A percentile compares a stretch with the other conserved stretches of the same genome.
These are phyloP conservation scores for Trypanosomatidae sp. DNA, from an alignment of 208 protist genomes.

Conservation along the genomic window DNA sequence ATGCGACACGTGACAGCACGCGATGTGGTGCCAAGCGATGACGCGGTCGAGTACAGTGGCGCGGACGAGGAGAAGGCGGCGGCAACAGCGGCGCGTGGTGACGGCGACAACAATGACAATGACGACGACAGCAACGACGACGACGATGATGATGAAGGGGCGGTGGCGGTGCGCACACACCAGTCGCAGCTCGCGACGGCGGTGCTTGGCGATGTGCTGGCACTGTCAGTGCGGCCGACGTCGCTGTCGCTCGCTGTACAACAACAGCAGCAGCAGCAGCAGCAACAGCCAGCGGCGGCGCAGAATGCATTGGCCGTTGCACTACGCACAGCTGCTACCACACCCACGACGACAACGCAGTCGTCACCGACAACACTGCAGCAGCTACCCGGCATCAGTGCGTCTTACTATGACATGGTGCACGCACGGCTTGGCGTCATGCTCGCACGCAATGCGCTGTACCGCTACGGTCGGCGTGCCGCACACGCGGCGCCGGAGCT, in stretches of 20 bases:
- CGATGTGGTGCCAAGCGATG: too few relatives aligned
- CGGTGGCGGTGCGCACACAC: neutral
- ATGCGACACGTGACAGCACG: too few relatives aligned
- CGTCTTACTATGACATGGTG: constrained; percentile 66
- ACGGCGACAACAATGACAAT: neutral
- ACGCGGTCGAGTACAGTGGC: too few relatives aligned
- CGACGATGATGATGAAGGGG: neutral
- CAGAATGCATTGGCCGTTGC: too few relatives aligned
- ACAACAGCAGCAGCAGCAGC: too few relatives aligned
- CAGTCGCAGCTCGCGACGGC: constrained; percentile 7
- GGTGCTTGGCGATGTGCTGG: constrained; percentile 20
- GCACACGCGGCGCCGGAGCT: constrained; percentile 22
- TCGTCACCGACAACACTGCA: constrained; percentile 5
- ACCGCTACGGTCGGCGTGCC: constrained; percentile 20
- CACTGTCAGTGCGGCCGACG: constrained; percentile 17
- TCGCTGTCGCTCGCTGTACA: too few relatives aligned
- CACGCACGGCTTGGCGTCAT: constrained; percentile 69
- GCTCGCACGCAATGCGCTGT: constrained; percentile 48
- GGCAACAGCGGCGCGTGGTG: too few relatives aligned
- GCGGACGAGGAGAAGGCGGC: too few relatives aligned
- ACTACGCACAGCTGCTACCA: neutral
- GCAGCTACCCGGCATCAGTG: constrained; percentile 18
- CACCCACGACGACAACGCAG: neutral
- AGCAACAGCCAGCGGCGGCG: too few relatives aligned
- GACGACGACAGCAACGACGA: constrained; percentile 4